phyloP scores from a whole-genome alignment of 2,329 filamentous ascomycete species.

The Metarhizium brunneum region DNA sequence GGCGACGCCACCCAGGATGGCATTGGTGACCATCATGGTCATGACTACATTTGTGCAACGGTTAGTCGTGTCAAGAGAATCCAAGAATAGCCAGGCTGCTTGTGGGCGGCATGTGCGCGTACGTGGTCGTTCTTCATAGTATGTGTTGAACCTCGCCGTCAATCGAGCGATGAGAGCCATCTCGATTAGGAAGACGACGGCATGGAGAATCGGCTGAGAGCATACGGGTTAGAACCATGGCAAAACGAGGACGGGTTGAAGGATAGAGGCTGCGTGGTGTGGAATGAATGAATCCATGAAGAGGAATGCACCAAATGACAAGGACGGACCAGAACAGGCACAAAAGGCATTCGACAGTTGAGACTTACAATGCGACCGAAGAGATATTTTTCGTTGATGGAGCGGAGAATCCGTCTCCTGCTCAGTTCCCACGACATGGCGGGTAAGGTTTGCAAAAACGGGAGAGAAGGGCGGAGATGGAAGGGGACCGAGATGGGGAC shows the following conservation, averaged over 20 bases:
- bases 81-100: neutral
- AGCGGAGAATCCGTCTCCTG: constrained; percentile 51
- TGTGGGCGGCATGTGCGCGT: constrained; percentile 19
- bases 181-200: constrained; percentile 76
- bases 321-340: neutral
- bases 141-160: constrained; percentile 80
- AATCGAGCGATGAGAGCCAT: constrained; percentile 79
- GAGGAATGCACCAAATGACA: neutral
- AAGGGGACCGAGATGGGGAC: neutral
- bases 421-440: constrained; percentile 50
- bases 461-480: neutral
- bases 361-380: constrained; percentile 62
- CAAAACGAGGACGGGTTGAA: neutral
- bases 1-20: constrained; percentile 87
- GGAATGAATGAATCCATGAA: neutral
- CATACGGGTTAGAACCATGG: constrained; percentile 1
- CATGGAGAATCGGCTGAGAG: constrained; percentile 74
- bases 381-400: constrained; percentile 57
- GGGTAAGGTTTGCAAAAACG: neutral
- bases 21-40: constrained; percentile 98
- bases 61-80: neutral
- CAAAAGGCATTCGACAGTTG: neutral
- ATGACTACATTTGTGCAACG: constrained; percentile 51
- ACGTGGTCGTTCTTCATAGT: constrained; percentile 87
- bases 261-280: neutral